Conservation (phyloP, 257 asterid genomes). For the Nicotiana tabacum region DNA sequence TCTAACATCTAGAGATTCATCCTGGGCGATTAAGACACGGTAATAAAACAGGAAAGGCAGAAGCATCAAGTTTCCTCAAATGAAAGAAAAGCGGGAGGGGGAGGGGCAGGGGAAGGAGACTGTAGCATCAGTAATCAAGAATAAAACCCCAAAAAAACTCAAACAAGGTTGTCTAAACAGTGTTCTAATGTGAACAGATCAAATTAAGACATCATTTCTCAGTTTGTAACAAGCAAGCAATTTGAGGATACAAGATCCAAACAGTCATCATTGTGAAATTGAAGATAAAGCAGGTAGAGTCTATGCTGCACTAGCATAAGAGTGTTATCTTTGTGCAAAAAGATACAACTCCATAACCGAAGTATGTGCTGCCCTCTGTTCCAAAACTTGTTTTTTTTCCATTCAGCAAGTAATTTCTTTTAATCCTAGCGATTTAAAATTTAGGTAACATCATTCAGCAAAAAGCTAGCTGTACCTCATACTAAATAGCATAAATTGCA, state of each 20-base stretch:
- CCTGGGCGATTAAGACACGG: slow-evolving; percentile 34
- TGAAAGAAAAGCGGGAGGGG: not conserved
- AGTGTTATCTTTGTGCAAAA: not conserved
- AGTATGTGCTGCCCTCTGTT: not conserved
- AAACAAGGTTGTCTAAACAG: not conserved
- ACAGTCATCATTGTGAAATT: not conserved
- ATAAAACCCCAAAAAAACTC: not conserved
- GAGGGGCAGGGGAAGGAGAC: not conserved
- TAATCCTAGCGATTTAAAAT: not conserved
- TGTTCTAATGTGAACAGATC: not conserved
- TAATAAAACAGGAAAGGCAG: not conserved
- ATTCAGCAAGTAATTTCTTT: not conserved
- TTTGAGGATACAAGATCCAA: not conserved
- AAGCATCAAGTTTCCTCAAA: not conserved
- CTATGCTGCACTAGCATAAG: not conserved
- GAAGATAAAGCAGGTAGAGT: not conserved
- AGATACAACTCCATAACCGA: not conserved
- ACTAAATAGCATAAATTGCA: not conserved
- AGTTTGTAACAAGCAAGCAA: not conserved
- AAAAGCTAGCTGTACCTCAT: slow-evolving; percentile 3
- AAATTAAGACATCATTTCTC: not conserved
- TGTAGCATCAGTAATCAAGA: not conserved
- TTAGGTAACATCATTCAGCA: not conserved
- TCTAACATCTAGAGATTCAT: slow-evolving; percentile 37
- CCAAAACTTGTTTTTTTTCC: not conserved